A percentile compares a stretch with the other conserved stretches of the same genome.
phyloP scores from a whole-genome alignment of 306 rosid species.

The Vicia sativa region DNA sequence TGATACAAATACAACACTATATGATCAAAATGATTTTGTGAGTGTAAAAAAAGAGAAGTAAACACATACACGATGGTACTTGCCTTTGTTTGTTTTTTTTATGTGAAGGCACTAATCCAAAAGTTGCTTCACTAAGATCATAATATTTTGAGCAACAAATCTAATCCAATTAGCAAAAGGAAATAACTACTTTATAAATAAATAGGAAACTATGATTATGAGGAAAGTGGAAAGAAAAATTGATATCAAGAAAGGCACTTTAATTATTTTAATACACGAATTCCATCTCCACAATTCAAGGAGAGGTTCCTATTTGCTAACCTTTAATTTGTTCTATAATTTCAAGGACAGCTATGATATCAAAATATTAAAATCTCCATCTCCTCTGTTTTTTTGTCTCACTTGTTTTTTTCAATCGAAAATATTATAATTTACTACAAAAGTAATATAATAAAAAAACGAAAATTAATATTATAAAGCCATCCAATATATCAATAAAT shows the following conservation, averaged over 20 bases:
- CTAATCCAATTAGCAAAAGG: neutral
- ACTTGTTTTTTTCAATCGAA: neutral
- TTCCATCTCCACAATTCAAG: neutral
- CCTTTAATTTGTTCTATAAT: constrained; percentile 1
- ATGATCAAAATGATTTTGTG: neutral
- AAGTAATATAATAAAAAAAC: neutral
- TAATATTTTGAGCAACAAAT: neutral
- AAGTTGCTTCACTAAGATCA: neutral
- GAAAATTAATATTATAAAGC: neutral
- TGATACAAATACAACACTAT: too few relatives aligned
- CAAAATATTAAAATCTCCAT: neutral
- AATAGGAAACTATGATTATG: neutral
- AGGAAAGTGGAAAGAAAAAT: neutral
- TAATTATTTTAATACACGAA: neutral
- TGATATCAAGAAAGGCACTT: neutral
- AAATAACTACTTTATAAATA: neutral
- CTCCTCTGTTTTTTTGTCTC: neutral
- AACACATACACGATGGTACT: neutral
- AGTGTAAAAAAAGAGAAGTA: neutral
- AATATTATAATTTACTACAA: neutral
- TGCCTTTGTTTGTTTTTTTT: neutral
- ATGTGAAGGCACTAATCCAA: neutral
- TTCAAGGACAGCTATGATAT: neutral
- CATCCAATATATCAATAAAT: neutral
- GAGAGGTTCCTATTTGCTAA: constrained; percentile 12